Conservation (phyloP, 108 stramenopile species). For the Conticribra guillardii region DNA sequence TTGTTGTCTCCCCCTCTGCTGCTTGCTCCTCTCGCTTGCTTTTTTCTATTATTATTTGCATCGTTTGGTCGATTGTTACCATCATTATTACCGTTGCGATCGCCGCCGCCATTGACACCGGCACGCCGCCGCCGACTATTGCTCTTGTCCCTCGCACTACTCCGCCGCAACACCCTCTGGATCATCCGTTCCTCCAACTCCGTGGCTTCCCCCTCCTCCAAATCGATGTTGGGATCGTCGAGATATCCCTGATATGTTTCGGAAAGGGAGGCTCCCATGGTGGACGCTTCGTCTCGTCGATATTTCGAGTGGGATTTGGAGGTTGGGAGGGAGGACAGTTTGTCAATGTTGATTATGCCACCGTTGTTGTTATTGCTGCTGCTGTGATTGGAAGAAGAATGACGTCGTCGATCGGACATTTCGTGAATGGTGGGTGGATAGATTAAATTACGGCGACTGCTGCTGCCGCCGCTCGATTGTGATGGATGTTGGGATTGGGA, state of each 20-base stretch:
- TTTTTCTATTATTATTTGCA: conserved; percentile 15
- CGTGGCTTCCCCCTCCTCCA: conserved; percentile 21
- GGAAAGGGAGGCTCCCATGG: conserved; percentile 33
- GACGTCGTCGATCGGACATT: conserved; percentile 2
- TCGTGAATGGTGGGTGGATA: conserved; percentile 6
- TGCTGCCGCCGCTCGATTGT: too few relatives aligned
- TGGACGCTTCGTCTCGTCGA: conserved; percentile 35
- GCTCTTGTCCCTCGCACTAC: too few relatives aligned
- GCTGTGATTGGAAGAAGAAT: background rate
- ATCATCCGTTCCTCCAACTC: conserved; percentile 11
- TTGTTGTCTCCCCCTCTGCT: background rate
- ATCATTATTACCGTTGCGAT: too few relatives aligned
- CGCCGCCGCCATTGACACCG: too few relatives aligned
- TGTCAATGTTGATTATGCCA: background rate
- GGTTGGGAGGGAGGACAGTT: background rate
- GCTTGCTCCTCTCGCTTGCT: conserved; percentile 10
- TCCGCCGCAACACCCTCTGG: conserved; percentile 1
- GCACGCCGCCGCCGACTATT: too few relatives aligned
- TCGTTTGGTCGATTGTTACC: conserved; percentile 30
- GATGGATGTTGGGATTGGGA: too few relatives aligned
- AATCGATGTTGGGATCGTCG: background rate
- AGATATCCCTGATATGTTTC: conserved; percentile 36
- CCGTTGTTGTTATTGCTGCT: background rate
- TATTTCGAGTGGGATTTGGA: too few relatives aligned
- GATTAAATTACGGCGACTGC: conserved; percentile 2